These are phyloP conservation scores for Phytophthora idaei DNA, from an alignment of 352 stramenopile genomes.

Conservation along the genomic window DNA sequence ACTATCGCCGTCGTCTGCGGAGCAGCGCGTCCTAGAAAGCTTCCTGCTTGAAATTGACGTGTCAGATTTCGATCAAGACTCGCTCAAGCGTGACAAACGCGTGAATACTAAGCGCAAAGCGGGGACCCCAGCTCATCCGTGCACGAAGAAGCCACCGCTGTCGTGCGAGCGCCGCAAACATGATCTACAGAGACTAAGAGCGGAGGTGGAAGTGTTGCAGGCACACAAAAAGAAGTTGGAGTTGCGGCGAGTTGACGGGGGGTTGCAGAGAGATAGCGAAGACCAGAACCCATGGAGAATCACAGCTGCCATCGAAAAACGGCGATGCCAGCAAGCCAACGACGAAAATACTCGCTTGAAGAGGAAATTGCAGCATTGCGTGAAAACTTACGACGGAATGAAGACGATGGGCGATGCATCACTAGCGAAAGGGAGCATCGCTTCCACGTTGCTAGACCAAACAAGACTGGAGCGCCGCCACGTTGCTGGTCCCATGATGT, in stretches of 20 bases:
- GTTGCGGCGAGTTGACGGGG: background rate
- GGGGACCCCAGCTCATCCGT: background rate
- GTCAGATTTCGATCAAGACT: background rate
- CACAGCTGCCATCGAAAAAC: background rate
- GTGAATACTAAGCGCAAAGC: background rate
- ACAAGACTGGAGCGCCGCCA: background rate
- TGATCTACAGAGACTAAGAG: background rate
- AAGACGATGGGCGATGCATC: background rate
- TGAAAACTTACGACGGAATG: background rate
- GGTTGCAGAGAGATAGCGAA: background rate
- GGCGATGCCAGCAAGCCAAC: background rate
- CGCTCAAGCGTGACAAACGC: background rate
- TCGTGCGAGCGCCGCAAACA: background rate
- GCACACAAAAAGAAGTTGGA: background rate
- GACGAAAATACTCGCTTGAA: background rate
- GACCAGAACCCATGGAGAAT: background rate
- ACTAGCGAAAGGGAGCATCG: background rate
- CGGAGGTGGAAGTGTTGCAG: background rate
- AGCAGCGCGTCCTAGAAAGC: conserved; percentile 1
- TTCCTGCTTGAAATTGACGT: conserved; percentile 9
- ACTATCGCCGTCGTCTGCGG: background rate
- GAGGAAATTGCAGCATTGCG: background rate
- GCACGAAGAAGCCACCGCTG: background rate
- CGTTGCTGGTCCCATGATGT: background rate
- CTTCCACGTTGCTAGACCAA: background rate